Evolutionary conservation across 1,284 basidiomycete species (phyloP), one percentile per base, ranked within the genome.

Genomic region (Puccinia polysora): DNA sequence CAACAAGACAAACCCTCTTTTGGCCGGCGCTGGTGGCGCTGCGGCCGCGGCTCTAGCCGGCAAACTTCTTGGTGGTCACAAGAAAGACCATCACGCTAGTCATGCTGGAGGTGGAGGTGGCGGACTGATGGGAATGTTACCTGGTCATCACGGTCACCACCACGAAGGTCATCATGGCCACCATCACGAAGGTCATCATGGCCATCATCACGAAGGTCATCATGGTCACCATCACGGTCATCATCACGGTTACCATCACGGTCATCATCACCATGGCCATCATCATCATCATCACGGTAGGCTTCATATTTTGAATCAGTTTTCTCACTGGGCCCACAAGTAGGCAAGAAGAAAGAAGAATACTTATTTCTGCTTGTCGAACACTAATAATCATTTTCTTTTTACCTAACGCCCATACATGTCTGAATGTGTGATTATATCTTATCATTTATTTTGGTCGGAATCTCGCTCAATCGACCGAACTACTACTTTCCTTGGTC

Each of bases 221-320:
- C 20, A 30, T 23, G 14, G 23, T 34, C 34, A 36, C 8, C 28
- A 52, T 52, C 45, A 50, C 34, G 18, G 38, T 6, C 45, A 50
- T 14, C 45, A 52, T 53, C 63, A 65, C 32, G 43, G 47, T 65
- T 34, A 32, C 20, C 25, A 49, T 65, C 45, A 50, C 45, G 45
- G 49, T 30, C 40, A 28, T 25, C 30, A 23, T 43, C 38, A 50
- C 38, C 47, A 34, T 60, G n/a, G 20, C 25, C 38, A 43, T 30
- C 55, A 56, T 34, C n/a, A 28, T 7, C 25, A 56, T 56, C 14
- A 30, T 56, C 53, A 56, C n/a, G n/a, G n/a, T n/a, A n/a, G n/a
- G n/a, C n/a, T n/a, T n/a, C n/a, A n/a, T n/a, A n/a, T n/a, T n/a
- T n/a, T n/a, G n/a, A n/a, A n/a, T n/a, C n/a, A n/a, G n/a, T n/a